phyloP scores from a whole-genome alignment of 306 rosid species.

The Adenanthera pavonina region DNA sequence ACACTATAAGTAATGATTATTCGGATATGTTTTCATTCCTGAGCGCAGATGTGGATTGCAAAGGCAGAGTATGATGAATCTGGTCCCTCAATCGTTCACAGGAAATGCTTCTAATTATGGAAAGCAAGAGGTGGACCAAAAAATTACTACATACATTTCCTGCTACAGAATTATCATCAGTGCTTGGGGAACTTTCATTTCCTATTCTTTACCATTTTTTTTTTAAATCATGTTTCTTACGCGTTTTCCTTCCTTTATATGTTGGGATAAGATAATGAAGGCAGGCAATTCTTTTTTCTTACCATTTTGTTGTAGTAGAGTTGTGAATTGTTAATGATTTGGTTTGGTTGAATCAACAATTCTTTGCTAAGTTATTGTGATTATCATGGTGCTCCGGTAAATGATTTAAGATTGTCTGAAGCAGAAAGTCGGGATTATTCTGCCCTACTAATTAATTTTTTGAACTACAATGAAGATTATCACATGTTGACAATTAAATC shows the following conservation, averaged over 20 bases:
- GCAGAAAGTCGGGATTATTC: neutral
- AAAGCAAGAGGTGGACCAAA: constrained; percentile 53
- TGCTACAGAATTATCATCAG: constrained; percentile 58
- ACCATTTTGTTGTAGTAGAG: constrained; percentile 53
- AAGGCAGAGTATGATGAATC: constrained; percentile 96
- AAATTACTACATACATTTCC: constrained; percentile 56
- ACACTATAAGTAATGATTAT: constrained; percentile 5
- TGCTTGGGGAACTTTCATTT: constrained; percentile 62
- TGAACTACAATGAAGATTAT: neutral
- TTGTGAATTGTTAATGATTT: constrained; percentile 62
- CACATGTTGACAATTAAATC: neutral
- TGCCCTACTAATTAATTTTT: neutral
- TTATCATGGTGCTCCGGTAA: constrained; percentile 15
- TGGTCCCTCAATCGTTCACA: constrained; percentile 97
- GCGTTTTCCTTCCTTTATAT: constrained; percentile 57
- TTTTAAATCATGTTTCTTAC: constrained; percentile 55
- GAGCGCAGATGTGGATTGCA: constrained; percentile 93
- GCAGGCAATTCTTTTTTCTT: constrained; percentile 50
- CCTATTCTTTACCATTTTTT: constrained; percentile 52
- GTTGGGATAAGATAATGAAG: constrained; percentile 78
- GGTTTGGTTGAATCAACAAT: constrained; percentile 70
- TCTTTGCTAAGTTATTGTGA: constrained; percentile 42
- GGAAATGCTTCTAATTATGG: constrained; percentile 88
- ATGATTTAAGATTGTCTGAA: neutral
- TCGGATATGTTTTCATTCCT: constrained; percentile 27